These are phyloP conservation scores for Platanthera guangdongensis DNA, from an alignment of 106 monocot species.

Conservation along the genomic window DNA sequence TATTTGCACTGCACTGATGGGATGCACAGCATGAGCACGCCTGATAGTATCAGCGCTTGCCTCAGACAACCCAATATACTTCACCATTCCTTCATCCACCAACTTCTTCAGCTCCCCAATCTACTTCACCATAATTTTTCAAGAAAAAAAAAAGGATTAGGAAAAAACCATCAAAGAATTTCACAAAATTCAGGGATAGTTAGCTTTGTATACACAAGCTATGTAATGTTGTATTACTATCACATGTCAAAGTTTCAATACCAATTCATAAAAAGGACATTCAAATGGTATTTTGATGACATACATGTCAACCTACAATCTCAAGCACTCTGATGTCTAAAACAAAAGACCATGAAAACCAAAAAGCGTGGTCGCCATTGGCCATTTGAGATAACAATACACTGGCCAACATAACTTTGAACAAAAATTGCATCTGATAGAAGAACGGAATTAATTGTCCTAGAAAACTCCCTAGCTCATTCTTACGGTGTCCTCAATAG, in stretches of 20 bases:
- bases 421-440: background rate
- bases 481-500: slow-evolving; percentile 80
- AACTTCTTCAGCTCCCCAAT: slow-evolving; percentile 37
- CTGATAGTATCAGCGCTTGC: slow-evolving; percentile 74
- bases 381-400: background rate
- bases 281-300: no score
- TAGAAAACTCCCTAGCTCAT: background rate
- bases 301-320: no score
- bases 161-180: background rate
- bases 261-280: background rate
- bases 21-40: slow-evolving; percentile 77
- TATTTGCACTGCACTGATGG: slow-evolving; percentile 70
- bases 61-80: slow-evolving; percentile 80
- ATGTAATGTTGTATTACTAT: background rate
- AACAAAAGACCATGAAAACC: background rate
- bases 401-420: background rate
- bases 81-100: slow-evolving; percentile 73
- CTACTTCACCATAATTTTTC: slow-evolving; percentile 10
- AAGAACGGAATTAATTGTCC: background rate
- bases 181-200: background rate
- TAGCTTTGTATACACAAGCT: no score
- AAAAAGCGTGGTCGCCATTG: background rate
- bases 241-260: background rate
- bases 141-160: background rate
- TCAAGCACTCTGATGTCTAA: background rate